phyloP scores from a whole-genome alignment of 2,329 filamentous ascomycete genomes.

The Microcyclospora pomicola region DNA sequence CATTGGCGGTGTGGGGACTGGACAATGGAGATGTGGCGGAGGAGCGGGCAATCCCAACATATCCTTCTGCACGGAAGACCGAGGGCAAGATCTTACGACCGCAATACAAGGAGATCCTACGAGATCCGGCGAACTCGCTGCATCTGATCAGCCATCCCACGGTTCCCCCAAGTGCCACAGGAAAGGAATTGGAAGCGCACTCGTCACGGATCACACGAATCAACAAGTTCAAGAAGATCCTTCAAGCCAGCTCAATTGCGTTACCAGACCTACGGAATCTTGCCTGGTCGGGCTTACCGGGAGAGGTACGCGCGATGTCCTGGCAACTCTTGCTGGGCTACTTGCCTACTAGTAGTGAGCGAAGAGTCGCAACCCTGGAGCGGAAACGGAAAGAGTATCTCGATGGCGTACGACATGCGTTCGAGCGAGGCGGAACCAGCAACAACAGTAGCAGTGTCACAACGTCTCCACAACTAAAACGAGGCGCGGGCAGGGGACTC shows the following conservation, averaged over 20 bases:
- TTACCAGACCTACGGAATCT: slow-evolving; percentile 68
- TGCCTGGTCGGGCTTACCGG: slow-evolving; percentile 88
- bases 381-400: slow-evolving; percentile 93
- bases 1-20: slow-evolving; percentile 39
- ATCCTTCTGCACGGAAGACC: slow-evolving; percentile 72
- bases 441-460: slow-evolving; percentile 29
- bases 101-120: slow-evolving; percentile 91
- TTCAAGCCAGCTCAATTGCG: slow-evolving; percentile 83
- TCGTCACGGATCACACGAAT: slow-evolving; percentile 83
- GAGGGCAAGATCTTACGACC: slow-evolving; percentile 93
- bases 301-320: slow-evolving; percentile 95
- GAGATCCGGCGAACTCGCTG: slow-evolving; percentile 76
- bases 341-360: slow-evolving; percentile 88
- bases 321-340: slow-evolving; percentile 95
- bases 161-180: slow-evolving; percentile 55
- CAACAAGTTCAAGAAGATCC: slow-evolving; percentile 94
- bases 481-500: slow-evolving; percentile 58
- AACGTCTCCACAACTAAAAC: slow-evolving; percentile 30
- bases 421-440: slow-evolving; percentile 37
- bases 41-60: slow-evolving; percentile 60
- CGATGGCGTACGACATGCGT: slow-evolving; percentile 65
- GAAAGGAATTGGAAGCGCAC: slow-evolving; percentile 75
- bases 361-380: slow-evolving; percentile 77
- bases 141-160: slow-evolving; percentile 85
- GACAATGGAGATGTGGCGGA: slow-evolving; percentile 91